Conservation (phyloP, 441 rosid genomes). For the Pelargonium exstipulatum region DNA sequence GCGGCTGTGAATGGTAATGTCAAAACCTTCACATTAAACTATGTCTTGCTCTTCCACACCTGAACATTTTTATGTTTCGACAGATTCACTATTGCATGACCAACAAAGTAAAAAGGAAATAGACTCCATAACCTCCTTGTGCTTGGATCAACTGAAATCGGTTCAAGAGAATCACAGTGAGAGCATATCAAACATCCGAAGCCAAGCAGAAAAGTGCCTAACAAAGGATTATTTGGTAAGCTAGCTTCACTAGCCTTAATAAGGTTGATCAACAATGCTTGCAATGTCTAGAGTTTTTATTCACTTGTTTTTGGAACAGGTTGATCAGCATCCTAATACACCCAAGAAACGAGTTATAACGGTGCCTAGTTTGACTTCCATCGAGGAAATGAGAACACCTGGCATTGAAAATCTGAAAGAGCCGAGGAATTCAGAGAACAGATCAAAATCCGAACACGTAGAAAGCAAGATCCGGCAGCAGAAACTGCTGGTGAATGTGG, state of each 20-base stretch:
- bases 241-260: background rate
- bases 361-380: constrained; percentile 59
- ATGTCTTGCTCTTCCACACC: background rate
- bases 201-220: constrained; percentile 59
- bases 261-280: background rate
- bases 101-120: constrained; percentile 44
- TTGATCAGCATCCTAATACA: constrained; percentile 42
- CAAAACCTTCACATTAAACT: background rate
- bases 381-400: constrained; percentile 57
- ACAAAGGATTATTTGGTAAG: constrained; percentile 67
- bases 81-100: constrained; percentile 56
- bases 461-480: constrained; percentile 36
- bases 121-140: constrained; percentile 44
- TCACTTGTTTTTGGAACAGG: constrained; percentile 32
- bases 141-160: constrained; percentile 46
- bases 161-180: constrained; percentile 57
- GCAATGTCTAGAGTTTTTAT: background rate
- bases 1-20: constrained; percentile 51
- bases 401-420: constrained; percentile 21
- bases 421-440: constrained; percentile 27
- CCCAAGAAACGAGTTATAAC: constrained; percentile 48
- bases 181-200: constrained; percentile 46
- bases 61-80: constrained; percentile 5
- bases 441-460: constrained; percentile 20
- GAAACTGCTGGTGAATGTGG: background rate